Percentiles rank a stretch among this genome's conserved stretches.
These are phyloP conservation scores for Coelastrella sp. DNA, from an alignment of 139 green algal species.

Conservation along the genomic window DNA sequence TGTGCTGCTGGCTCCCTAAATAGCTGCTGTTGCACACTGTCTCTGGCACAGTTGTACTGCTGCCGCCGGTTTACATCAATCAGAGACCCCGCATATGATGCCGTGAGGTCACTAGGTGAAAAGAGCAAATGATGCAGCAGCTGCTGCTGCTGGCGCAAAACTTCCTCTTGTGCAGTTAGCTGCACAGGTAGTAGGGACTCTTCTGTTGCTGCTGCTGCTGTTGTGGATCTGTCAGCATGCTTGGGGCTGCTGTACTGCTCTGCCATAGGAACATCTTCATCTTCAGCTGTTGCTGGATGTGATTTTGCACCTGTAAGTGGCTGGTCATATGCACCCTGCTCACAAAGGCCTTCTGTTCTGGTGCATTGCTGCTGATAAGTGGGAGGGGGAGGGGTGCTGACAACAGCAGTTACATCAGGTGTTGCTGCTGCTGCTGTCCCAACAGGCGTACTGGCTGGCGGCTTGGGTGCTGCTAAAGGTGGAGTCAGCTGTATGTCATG, in stretches of 20 bases:
- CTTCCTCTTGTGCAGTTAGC: neutral
- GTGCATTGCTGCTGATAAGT: neutral
- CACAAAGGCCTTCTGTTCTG: no score
- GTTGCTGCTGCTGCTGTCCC: constrained; percentile 10
- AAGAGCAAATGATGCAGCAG: constrained; percentile 35
- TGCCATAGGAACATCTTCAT: neutral
- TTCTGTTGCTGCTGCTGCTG: constrained; percentile 9
- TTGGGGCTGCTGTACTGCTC: neutral
- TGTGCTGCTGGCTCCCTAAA: neutral
- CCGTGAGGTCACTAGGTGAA: neutral
- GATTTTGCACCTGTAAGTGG: neutral
- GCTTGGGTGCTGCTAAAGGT: neutral
- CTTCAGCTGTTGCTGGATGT: neutral
- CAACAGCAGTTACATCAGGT: no score
- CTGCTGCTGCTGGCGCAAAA: constrained; percentile 11
- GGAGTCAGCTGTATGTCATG: constrained; percentile 6
- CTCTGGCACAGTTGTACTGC: neutral
- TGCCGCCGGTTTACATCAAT: neutral
- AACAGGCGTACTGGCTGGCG: neutral
- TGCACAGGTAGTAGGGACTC: neutral
- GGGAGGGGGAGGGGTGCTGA: no score
- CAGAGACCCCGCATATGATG: constrained; percentile 21
- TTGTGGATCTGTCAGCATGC: neutral
- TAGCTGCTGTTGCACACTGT: neutral
- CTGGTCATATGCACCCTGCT: neutral